Conservation (phyloP, 371 early-diverging fungal species). For the Zychaea mexicana region DNA sequence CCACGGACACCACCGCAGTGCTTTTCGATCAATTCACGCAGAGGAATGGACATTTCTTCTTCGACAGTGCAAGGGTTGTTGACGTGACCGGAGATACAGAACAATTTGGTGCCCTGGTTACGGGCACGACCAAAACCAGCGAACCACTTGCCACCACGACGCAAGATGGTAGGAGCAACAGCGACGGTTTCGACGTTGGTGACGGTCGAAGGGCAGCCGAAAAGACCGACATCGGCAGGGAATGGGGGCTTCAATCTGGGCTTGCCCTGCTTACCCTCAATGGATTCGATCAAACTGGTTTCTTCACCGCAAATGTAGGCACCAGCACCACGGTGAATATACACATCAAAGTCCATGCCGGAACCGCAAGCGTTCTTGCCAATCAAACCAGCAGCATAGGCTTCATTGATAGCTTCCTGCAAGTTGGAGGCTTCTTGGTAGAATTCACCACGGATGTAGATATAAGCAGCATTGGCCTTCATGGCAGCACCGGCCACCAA, state of each 20-base stretch:
- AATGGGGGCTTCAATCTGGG: conserved; percentile 98
- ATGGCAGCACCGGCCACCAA: conserved; percentile 96
- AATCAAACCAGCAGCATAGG: conserved; percentile 91
- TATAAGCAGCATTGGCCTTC: conserved; percentile 96
- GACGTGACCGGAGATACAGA: conserved; percentile 97
- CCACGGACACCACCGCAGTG: conserved; percentile 97
- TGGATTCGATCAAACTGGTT: conserved; percentile 95
- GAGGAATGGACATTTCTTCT: conserved; percentile 97
- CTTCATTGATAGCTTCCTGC: conserved; percentile 95
- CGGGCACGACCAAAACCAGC: conserved; percentile 92
- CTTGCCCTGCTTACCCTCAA: conserved; percentile 98
- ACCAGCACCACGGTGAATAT: conserved; percentile 96
- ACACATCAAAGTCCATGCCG: conserved; percentile 96
- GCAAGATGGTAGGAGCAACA: conserved; percentile 94
- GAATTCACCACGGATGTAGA: conserved; percentile 98
- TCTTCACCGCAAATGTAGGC: conserved; percentile 99
- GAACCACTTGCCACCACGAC: conserved; percentile 94
- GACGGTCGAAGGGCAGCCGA: conserved; percentile 98
- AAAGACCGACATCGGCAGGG: conserved; percentile 97
- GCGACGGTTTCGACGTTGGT: conserved; percentile 98
- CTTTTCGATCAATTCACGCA: conserved; percentile 92
- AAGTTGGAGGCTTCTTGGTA: conserved; percentile 95
- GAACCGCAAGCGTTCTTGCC: conserved; percentile 97
- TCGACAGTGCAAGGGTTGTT: conserved; percentile 97
- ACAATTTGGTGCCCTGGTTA: conserved; percentile 96